Evolutionary conservation across 2,329 filamentous ascomycete genomes (phyloP).

Genomic region (Diplodia sapinea): DNA sequence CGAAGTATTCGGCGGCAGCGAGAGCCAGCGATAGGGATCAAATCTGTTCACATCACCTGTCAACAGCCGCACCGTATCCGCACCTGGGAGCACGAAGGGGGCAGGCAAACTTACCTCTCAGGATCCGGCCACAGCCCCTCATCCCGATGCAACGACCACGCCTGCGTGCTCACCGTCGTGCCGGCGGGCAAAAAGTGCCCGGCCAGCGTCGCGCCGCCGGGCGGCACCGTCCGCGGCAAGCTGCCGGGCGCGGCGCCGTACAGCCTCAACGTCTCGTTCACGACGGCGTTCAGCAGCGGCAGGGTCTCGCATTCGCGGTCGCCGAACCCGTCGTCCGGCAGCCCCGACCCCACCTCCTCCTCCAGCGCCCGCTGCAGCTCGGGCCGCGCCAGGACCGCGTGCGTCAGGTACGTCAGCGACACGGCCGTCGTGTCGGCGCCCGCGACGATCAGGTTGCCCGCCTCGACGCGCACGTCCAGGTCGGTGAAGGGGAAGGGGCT

Average conservation of each 20-base stretch:
- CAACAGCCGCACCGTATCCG: not conserved
- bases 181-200: constrained; percentile 46
- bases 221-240: constrained; percentile 45
- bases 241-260: constrained; percentile 46
- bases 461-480: constrained; percentile 43
- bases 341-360: constrained; percentile 36
- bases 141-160: constrained; percentile 49
- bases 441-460: constrained; percentile 44
- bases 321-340: constrained; percentile 34
- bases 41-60: constrained; percentile 37
- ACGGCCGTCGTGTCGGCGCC: constrained; percentile 46
- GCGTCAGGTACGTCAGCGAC: constrained; percentile 45
- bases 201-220: constrained; percentile 42
- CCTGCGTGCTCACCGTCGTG: constrained; percentile 47
- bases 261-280: constrained; percentile 49
- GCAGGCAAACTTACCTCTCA: not conserved
- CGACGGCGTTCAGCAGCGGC: constrained; percentile 44
- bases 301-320: constrained; percentile 40
- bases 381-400: constrained; percentile 40
- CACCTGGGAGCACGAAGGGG: not conserved
- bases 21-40: constrained; percentile 44
- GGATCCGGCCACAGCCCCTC: constrained; percentile 8
- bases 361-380: constrained; percentile 36
- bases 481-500: constrained; percentile 41
- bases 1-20: constrained; percentile 34